Percentiles rank a stretch among this genome's conserved stretches.
Evolutionary conservation across 2,329 filamentous ascomycete species (phyloP).

Genomic region (Penicillium sp.): DNA sequence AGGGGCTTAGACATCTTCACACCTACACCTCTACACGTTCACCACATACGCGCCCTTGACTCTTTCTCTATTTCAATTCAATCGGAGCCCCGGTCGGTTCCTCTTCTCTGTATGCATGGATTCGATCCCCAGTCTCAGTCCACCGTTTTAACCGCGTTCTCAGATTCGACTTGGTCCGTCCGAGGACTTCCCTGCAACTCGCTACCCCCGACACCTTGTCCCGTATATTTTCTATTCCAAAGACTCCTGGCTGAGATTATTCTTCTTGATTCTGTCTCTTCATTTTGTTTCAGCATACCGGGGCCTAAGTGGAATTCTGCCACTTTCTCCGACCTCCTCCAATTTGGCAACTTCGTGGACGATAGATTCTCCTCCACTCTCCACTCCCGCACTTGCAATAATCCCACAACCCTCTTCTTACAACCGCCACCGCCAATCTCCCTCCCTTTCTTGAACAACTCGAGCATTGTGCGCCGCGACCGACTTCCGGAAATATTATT

Average conservation of each 20-base stretch:
- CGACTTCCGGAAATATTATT: background rate
- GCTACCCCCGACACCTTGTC: conserved; percentile 5
- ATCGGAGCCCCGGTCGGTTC: conserved; percentile 25
- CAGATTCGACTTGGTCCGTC: conserved; percentile 1
- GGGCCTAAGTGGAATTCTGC: background rate
- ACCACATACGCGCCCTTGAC: conserved; percentile 1
- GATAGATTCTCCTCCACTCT: conserved; percentile 11
- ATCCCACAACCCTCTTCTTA: background rate
- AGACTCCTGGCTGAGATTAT: conserved; percentile 13
- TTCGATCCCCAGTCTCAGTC: conserved; percentile 1
- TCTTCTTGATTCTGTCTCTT: conserved; percentile 9
- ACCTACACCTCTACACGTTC: background rate
- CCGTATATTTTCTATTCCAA: background rate
- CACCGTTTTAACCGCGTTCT: conserved; percentile 8
- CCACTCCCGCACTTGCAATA: conserved; percentile 1
- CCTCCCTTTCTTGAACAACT: background rate
- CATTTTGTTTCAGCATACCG: background rate
- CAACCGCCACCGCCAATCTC: background rate
- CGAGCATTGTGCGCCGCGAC: background rate
- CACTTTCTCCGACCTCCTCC: background rate
- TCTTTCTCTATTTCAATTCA: conserved; percentile 15
- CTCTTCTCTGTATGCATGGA: conserved; percentile 3
- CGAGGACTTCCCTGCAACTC: conserved; percentile 4
- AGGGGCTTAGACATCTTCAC: conserved; percentile 14
- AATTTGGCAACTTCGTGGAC: conserved; percentile 4